phyloP scores from a whole-genome alignment of 2,329 filamentous ascomycete genomes.

The Paraphoma sp. region DNA sequence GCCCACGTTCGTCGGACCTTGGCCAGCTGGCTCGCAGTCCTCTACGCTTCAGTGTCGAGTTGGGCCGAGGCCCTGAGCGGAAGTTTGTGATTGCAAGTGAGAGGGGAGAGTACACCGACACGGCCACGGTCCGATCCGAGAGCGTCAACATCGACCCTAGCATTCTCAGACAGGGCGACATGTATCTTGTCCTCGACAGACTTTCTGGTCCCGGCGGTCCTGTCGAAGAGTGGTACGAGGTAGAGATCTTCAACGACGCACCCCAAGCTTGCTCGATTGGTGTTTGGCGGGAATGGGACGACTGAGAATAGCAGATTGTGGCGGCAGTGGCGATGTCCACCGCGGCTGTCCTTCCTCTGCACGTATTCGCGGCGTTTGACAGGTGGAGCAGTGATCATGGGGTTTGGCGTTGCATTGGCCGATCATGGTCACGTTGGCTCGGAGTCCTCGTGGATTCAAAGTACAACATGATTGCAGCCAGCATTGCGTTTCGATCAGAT shows the following conservation, averaged over 20 bases:
- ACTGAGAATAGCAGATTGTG: constrained; percentile 20
- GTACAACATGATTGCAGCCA: not conserved
- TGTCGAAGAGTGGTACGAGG: constrained; percentile 58
- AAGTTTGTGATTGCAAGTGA: constrained; percentile 69
- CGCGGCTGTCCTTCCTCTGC: too few relatives aligned
- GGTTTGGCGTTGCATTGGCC: not conserved
- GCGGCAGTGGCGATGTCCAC: too few relatives aligned
- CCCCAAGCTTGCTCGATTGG: constrained; percentile 53
- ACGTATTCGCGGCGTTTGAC: not conserved
- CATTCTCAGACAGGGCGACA: constrained; percentile 60
- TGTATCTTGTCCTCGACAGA: constrained; percentile 85
- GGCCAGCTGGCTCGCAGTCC: constrained; percentile 51
- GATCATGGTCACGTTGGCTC: constrained; percentile 2
- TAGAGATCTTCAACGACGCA: constrained; percentile 56
- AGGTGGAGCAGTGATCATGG: not conserved
- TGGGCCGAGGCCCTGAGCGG: constrained; percentile 73
- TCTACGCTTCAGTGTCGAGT: constrained; percentile 75
- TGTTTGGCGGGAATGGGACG: constrained; percentile 54
- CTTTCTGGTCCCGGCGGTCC: constrained; percentile 65
- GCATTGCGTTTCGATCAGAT: not conserved
- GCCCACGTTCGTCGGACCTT: constrained; percentile 33
- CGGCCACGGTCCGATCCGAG: constrained; percentile 68
- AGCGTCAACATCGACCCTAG: constrained; percentile 77
- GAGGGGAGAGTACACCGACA: constrained; percentile 78
- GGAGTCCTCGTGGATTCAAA: not conserved